Percentiles rank a stretch among this genome's conserved stretches.
Evolutionary conservation across 768 basidiomycete genomes (phyloP).

Genomic region (Tricholoma matsutake): DNA sequence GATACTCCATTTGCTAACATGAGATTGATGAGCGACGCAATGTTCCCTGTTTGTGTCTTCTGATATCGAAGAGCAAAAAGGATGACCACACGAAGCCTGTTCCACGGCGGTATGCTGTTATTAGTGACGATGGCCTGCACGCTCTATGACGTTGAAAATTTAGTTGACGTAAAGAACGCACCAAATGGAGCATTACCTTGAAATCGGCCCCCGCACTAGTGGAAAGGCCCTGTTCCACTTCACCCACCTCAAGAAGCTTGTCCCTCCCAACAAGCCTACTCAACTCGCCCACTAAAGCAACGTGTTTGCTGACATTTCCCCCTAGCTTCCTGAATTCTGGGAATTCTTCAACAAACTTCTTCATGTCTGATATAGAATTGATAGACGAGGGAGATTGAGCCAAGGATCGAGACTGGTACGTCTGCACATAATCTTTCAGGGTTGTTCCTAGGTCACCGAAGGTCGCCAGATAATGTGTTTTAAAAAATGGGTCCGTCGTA

Average conservation of each 20-base stretch:
- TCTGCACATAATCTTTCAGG: constrained; percentile 89
- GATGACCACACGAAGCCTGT: constrained; percentile 88
- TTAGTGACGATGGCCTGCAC: constrained; percentile 80
- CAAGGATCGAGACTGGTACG: constrained; percentile 83
- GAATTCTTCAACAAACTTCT: constrained; percentile 95
- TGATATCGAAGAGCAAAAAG: constrained; percentile 94
- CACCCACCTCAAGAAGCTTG: constrained; percentile 84
- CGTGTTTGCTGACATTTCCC: constrained; percentile 98
- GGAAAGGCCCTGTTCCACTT: constrained; percentile 95
- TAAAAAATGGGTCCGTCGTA: constrained; percentile 91
- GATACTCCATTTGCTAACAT: constrained; percentile 73
- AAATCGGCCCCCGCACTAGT: constrained; percentile 89
- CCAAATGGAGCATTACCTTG: constrained; percentile 47
- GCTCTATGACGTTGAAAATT: constrained; percentile 41
- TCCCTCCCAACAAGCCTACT: constrained; percentile 86
- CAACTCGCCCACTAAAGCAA: constrained; percentile 93
- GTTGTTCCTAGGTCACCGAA: constrained; percentile 96
- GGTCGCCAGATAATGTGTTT: constrained; percentile 84
- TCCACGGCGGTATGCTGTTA: constrained; percentile 62
- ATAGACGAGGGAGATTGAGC: constrained; percentile 76
- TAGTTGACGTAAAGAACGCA: not conserved
- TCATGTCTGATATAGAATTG: constrained; percentile 96
- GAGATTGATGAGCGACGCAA: constrained; percentile 73
- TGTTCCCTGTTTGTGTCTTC: constrained; percentile 79
- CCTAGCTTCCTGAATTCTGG: constrained; percentile 96